Evolutionary conservation across 108 stramenopile genomes (phyloP), one percentile per base, ranked within the genome.

Genomic region (Parietichytrium sp.): DNA sequence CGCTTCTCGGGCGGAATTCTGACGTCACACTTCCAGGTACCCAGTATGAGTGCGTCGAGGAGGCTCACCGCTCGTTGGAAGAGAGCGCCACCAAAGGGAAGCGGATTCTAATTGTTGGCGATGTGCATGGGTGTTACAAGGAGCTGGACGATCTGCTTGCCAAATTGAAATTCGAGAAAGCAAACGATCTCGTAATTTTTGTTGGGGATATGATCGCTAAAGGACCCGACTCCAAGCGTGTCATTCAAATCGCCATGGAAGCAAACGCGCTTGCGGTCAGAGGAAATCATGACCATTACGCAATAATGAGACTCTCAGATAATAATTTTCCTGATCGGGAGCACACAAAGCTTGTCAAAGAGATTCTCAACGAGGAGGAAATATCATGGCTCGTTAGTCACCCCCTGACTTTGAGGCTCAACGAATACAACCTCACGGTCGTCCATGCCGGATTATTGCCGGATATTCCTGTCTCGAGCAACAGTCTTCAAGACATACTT

Each of bases 251-350:
- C 88, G 94, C 94, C 3, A 83, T 93, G 20, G 94, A 96, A 83
- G 85, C 95, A n/a, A 93, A 94, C 15, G 95, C 93, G 4, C 84
- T 96, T 27, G 93, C 92, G n/a, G 94, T 97, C 12, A 86, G 96
- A 20, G 96, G 96, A 0, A 97, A 97, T 83, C 96, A 97, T 82
- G 96, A 97, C 86, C 94, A 95, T 87, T 94, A 95, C 86, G 94
- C 95, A 7, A 88, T 94, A 18, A 20, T 15, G 8, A 25, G 51
- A 36, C 7, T 29, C 27, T 81, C 10, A 13, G 78, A 33, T 61
- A 30, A 10, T 1, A 45, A 26, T 30, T 79, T 25, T n/a, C 72
- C 31, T 16, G 27, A 54, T 0, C 78, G 78, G 29, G 38, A 31
- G 31, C 77, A 29, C 16, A 31, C 52, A 47, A 81, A 78, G 27